A percentile compares a stretch with the other conserved stretches of the same genome.
Conservation (phyloP, 768 basidiomycete species). For the Lactarius sp. region DNA sequence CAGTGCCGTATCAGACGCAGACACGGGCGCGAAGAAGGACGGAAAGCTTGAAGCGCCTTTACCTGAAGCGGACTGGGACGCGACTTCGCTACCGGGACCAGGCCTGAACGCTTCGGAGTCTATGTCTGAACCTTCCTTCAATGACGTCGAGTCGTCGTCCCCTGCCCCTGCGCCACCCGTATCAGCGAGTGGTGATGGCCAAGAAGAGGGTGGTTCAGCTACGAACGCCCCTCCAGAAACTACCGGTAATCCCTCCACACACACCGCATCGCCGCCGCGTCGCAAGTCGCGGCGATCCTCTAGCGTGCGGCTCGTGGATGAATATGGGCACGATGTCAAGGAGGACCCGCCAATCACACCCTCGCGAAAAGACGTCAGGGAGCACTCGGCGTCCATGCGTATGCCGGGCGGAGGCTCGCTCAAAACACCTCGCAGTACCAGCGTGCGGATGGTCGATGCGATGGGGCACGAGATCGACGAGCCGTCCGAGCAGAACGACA, state of each 20-base stretch:
- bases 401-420: conserved; percentile 24
- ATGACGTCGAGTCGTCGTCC: conserved; percentile 22
- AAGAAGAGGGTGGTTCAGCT: background rate
- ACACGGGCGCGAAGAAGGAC: conserved; percentile 20
- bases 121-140: conserved; percentile 23
- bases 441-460: conserved; percentile 61
- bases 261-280: conserved; percentile 25
- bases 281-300: conserved; percentile 44
- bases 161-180: conserved; percentile 4
- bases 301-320: conserved; percentile 63
- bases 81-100: background rate
- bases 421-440: conserved; percentile 34
- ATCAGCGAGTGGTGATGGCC: background rate
- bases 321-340: conserved; percentile 44
- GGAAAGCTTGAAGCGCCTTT: background rate
- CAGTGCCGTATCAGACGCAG: conserved; percentile 29
- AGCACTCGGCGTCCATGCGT: conserved; percentile 24
- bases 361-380: conserved; percentile 25
- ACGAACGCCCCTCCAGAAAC: conserved; percentile 23
- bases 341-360: conserved; percentile 17
- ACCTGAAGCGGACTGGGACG: conserved; percentile 18
- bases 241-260: conserved; percentile 14
- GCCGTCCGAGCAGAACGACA: conserved; percentile 25
- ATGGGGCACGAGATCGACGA: conserved; percentile 58
- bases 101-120: conserved; percentile 10